Base-by-base conservation (phyloP, 164 flowering plant species). In the Berberis thunbergii region DNA sequence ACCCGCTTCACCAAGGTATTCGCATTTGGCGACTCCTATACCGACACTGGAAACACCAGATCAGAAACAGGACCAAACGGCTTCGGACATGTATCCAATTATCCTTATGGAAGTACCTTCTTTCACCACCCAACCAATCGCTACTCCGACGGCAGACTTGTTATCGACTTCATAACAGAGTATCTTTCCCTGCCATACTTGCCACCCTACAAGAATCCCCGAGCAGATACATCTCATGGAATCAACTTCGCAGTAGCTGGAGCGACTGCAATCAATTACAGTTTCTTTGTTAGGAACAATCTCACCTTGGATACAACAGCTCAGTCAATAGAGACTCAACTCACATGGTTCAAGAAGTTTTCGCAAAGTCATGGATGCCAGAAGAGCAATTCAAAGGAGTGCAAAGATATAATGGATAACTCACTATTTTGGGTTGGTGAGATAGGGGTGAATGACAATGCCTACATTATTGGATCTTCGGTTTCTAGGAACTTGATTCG, bases 341-440 rank as follows among this genome's bases (percentile, higher is more conserved):
- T 88, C 1, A 2, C 8, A 4, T 88, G 92, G 96, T 90, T 90
- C 73, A 64, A 80, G 43, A 55, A 73, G 68, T 69, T 72, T 67
- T 61, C 86, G 75, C 77, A 74, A 45, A 60, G 62, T 1, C 70
- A 69, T 41, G 88, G 90, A 7, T 83, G 96, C 57, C 45, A 38
- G 48, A 68, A 64, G 45, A 4, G 10, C 1, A 53, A 26, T 5
- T 75, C 67, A 5, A 45, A 62, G 1, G 58, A 72, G 48, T 79
- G 88, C 58, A 59, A 49, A 4, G 71, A 49, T 5, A 65, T 61
- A 0, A 67, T 87, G 38, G 74, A 76, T 9, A 84, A 86, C 71
- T 80, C 90, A 0, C 69, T 93, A 70, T 64, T 93, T 48, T 93
- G 98, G 98, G 84, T 90, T 41, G 98, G 98, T 4, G 96, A 93